These are phyloP conservation scores for Tulasnella sp. DNA, from an alignment of 768 basidiomycete genomes.

Conservation along the genomic window DNA sequence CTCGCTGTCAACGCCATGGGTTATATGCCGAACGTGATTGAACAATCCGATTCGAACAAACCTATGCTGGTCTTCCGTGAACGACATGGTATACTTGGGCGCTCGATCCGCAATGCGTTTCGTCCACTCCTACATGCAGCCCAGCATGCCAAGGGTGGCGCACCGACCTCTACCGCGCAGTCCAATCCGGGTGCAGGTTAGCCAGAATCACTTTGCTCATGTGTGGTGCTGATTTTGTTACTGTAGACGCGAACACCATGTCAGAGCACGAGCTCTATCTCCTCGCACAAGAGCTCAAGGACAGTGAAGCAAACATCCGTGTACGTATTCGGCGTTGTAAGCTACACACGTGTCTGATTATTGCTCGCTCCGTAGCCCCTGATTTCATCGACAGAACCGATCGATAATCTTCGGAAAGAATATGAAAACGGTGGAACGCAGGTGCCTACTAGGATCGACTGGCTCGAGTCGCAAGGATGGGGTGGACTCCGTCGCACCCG, in stretches of 20 bases:
- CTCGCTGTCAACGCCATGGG: too few relatives aligned
- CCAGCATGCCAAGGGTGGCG: too few relatives aligned
- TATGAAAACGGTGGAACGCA: neutral
- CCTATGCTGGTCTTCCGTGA: too few relatives aligned
- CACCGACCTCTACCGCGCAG: too few relatives aligned
- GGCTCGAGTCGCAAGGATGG: constrained; percentile 51
- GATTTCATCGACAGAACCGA: neutral
- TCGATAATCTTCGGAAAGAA: neutral
- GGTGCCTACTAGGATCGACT: constrained; percentile 67
- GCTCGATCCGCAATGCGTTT: too few relatives aligned
- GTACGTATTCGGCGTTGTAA: neutral
- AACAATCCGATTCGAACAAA: too few relatives aligned
- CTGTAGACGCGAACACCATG: neutral
- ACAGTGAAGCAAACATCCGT: constrained; percentile 3
- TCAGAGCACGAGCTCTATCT: constrained; percentile 4
- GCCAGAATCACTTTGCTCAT: neutral
- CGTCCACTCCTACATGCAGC: too few relatives aligned
- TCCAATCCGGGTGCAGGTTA: too few relatives aligned
- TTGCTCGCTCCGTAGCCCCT: neutral
- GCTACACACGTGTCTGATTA: neutral
- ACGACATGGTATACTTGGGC: too few relatives aligned
- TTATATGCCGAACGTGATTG: too few relatives aligned
- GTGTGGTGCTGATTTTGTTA: neutral
- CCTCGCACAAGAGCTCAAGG: constrained; percentile 11
- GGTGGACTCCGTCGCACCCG: constrained; percentile 52